phyloP scores from a whole-genome alignment of 1,284 basidiomycete species.

The Cutaneotrichosporon arboriforme region DNA sequence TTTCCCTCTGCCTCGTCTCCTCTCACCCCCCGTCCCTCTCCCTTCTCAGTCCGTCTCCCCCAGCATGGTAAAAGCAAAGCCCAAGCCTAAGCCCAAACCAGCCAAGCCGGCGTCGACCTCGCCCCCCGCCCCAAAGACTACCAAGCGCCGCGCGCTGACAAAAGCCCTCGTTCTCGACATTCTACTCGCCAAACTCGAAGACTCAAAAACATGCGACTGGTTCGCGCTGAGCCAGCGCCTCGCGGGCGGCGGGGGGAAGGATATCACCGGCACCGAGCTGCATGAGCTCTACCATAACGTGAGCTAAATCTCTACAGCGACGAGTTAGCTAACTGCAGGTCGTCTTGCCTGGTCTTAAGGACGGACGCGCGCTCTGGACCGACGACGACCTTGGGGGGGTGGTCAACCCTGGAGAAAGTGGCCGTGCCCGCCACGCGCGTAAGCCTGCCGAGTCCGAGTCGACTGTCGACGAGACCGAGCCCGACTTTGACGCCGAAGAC shows the following conservation, averaged over 20 bases:
- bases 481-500: no score
- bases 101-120: neutral
- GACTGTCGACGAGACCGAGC: no score
- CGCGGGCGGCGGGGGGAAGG: slow-evolving; percentile 1
- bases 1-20: no score
- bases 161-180: slow-evolving; percentile 25
- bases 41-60: neutral
- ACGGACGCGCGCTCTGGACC: slow-evolving; percentile 22
- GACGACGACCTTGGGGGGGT: slow-evolving; percentile 1
- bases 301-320: slow-evolving; percentile 5
- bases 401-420: no score
- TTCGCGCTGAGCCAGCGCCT: slow-evolving; percentile 22
- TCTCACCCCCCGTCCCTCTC: neutral
- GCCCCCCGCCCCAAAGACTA: neutral
- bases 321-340: slow-evolving; percentile 13
- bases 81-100: neutral
- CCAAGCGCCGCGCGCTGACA: neutral
- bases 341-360: slow-evolving; percentile 27
- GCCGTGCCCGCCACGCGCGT: no score
- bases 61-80: neutral
- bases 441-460: no score
- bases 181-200: slow-evolving; percentile 30
- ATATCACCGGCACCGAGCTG: slow-evolving; percentile 23
- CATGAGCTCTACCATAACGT: slow-evolving; percentile 32
- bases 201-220: slow-evolving; percentile 31